A percentile compares a stretch with the other conserved stretches of the same genome.
Conservation (phyloP, 306 rosid species). For the Prunus armeniaca region DNA sequence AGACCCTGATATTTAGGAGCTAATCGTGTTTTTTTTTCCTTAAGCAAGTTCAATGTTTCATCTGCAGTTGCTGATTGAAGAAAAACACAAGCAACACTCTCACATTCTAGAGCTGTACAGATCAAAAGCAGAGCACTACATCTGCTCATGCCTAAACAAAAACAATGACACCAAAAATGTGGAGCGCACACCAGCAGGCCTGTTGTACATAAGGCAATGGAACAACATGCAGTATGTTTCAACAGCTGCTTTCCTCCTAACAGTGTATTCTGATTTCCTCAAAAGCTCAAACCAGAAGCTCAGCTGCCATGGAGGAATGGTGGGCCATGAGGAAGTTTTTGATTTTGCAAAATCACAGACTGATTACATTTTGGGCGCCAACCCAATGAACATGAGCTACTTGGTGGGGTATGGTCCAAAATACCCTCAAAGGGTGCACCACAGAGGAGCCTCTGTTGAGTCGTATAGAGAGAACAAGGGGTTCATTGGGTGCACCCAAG, state of each 20-base stretch:
- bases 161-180: conserved; percentile 56
- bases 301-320: conserved; percentile 43
- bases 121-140: conserved; percentile 79
- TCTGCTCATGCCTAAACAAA: conserved; percentile 88
- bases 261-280: conserved; percentile 69
- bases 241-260: conserved; percentile 77
- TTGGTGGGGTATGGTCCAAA: conserved; percentile 75
- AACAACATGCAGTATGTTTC: conserved; percentile 98
- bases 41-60: neutral
- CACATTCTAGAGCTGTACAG: conserved; percentile 51
- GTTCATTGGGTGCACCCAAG: conserved; percentile 95
- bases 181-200: conserved; percentile 76
- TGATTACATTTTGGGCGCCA: conserved; percentile 83
- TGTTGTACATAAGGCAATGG: conserved; percentile 76
- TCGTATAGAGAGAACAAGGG: conserved; percentile 78
- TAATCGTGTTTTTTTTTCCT: neutral
- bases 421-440: conserved; percentile 79
- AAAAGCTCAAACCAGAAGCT: conserved; percentile 45
- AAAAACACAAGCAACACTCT: conserved; percentile 48
- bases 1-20: too few species aligned
- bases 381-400: conserved; percentile 89
- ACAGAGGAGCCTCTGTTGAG: conserved; percentile 84
- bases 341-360: conserved; percentile 64
- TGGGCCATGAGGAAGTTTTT: conserved; percentile 45
- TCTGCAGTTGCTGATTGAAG: conserved; percentile 57